Percentiles rank a stretch among this genome's conserved stretches.
phyloP scores from a whole-genome alignment of 1,139 yeast genomes.

The Protomyces lactucae-debilis region DNA sequence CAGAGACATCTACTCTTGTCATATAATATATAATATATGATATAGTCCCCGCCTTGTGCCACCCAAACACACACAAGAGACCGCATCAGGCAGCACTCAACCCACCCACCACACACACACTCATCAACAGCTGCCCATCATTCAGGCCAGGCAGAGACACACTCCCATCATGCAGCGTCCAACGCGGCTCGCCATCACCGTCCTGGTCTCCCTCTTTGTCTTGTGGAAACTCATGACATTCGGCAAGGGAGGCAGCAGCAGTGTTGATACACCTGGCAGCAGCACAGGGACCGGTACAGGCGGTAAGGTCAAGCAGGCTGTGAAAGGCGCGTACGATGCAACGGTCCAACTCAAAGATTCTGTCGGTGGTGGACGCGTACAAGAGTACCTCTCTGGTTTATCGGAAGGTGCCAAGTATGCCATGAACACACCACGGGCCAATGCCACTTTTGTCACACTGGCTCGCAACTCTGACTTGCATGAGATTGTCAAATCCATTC shows the following conservation, averaged over 20 bases:
- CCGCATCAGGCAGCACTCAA: too few species aligned
- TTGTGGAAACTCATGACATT: constrained; percentile 12
- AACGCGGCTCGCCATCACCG: constrained; percentile 16
- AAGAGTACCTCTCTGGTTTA: neutral
- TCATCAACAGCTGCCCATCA: neutral
- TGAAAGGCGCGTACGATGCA: neutral
- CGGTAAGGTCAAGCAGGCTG: neutral
- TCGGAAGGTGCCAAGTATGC: neutral
- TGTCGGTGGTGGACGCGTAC: neutral
- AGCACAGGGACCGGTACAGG: neutral
- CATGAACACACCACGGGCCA: constrained; percentile 11
- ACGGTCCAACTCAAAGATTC: neutral
- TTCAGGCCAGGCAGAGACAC: neutral
- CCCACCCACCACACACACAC: too few species aligned
- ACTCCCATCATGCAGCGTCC: constrained; percentile 15
- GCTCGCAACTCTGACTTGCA: constrained; percentile 66
- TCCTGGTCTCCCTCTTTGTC: constrained; percentile 12
- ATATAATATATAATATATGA: too few species aligned
- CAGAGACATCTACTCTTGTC: too few species aligned
- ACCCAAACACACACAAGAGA: too few species aligned
- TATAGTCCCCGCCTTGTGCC: too few species aligned
- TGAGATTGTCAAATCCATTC: constrained; percentile 56
- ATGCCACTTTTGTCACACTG: constrained; percentile 48
- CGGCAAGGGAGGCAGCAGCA: neutral
- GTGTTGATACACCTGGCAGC: neutral